A percentile compares a stretch with the other conserved stretches of the same genome.
Evolutionary conservation across 148 eudicot species (phyloP).

Genomic region (Polygonum maritimum): DNA sequence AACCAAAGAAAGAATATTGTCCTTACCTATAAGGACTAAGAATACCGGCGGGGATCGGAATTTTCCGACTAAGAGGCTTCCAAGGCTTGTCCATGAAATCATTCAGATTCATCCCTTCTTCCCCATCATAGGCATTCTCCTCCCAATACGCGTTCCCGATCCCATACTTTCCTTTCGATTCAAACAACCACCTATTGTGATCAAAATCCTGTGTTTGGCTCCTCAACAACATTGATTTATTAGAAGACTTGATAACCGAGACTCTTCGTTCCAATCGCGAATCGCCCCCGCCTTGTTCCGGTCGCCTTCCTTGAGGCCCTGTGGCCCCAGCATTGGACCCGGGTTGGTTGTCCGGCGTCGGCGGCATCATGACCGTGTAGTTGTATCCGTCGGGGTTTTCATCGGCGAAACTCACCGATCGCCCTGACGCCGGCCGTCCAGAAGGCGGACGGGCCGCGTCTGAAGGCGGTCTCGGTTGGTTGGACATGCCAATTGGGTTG

Average conservation of each 20-base stretch:
- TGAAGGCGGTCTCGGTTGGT: neutral
- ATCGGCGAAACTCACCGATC: neutral
- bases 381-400: slow-evolving; percentile 30
- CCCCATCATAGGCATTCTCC: slow-evolving; percentile 45
- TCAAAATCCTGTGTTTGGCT: slow-evolving; percentile 81
- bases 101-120: slow-evolving; percentile 50
- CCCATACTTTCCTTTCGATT: slow-evolving; percentile 81
- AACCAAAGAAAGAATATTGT: neutral
- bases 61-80: slow-evolving; percentile 88
- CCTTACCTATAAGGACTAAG: slow-evolving; percentile 88
- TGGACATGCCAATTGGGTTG: slow-evolving; percentile 3
- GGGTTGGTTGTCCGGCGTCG: slow-evolving; percentile 80
- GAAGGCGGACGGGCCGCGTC: neutral
- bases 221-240: slow-evolving; percentile 68
- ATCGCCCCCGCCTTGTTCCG: slow-evolving; percentile 17
- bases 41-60: slow-evolving; percentile 40
- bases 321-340: neutral
- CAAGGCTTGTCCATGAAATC: slow-evolving; percentile 90
- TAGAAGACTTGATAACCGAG: slow-evolving; percentile 43
- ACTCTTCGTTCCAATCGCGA: slow-evolving; percentile 50
- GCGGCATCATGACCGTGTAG: slow-evolving; percentile 74
- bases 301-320: neutral
- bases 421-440: neutral
- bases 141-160: slow-evolving; percentile 80
- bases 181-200: slow-evolving; percentile 85